Base-by-base conservation (phyloP, 257 asterid genomes). In the Plantago ovata region DNA sequence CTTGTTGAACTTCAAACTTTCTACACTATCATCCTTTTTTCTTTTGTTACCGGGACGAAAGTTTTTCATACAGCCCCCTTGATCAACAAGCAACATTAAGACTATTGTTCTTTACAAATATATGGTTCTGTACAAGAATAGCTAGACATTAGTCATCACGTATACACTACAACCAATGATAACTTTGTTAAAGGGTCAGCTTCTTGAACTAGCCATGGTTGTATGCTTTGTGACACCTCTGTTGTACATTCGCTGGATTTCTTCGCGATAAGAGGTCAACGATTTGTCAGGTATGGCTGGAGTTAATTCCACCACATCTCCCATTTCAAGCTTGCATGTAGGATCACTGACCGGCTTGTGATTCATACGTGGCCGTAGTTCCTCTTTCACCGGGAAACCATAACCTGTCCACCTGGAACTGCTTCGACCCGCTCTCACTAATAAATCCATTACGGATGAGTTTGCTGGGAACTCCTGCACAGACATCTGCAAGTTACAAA, bases 161-260 rank as follows among this genome's bases (percentile, higher is more conserved):
- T 15, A 56, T 44, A 53, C 50, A 61, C 49, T 65, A 62, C 39
- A 60, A 23, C 33, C 32, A 53, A 43, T 5, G 22, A 13, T 38
- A 23, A 10, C 7, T 14, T 16, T 28, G 60, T 9, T 23, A 32
- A n/a, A n/a, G 58, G 66, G 80, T 83, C 88, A 83, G 44, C 83
- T 78, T 70, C 86, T 73, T 64, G 64, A 68, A 60, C 83, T 72
- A 60, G 82, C 79, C 66, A 66, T 67, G 57, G 80, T 41, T 41
- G 49, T 9, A 13, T 76, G 65, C 50, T 43, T 67, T 6, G 71
- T 63, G 21, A 57, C 63, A 41, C 88, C 97, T 42, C 74, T 42
- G 75, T 89, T 72, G 33, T 93, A 93, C 97, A 93, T 93, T 10
- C 99, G 85, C 67, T 86, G 94, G 44, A 93, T 89, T 82, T 93